These are phyloP conservation scores for Coniophora puteana DNA, from an alignment of 1,284 basidiomycete species.

Conservation along the genomic window DNA sequence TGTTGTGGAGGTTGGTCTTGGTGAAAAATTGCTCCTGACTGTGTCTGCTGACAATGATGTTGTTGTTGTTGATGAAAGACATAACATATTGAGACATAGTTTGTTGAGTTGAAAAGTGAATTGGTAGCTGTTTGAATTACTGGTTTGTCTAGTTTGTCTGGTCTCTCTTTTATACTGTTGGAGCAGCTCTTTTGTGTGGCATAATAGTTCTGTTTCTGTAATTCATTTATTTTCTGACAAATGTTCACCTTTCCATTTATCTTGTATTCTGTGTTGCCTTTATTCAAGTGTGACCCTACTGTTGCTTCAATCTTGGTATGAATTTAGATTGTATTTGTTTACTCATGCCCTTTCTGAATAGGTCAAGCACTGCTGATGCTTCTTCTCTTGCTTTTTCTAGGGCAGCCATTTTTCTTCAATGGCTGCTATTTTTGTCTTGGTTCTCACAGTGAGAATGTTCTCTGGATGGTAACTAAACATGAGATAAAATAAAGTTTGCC, in stretches of 20 bases:
- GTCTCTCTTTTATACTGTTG: no score
- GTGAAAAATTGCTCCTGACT: no score
- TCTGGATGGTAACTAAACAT: not conserved
- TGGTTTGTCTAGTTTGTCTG: no score
- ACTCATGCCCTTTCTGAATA: not conserved
- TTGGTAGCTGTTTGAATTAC: no score
- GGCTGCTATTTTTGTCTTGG: not conserved
- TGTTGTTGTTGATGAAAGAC: no score
- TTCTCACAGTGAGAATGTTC: not conserved
- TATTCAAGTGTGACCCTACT: not conserved
- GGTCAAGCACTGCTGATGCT: not conserved
- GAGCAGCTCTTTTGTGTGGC: no score
- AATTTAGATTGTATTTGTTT: not conserved
- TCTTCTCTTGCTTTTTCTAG: constrained; percentile 1
- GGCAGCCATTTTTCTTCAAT: not conserved
- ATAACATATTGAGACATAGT: no score
- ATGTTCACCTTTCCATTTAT: not conserved
- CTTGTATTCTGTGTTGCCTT: not conserved
- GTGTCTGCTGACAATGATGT: no score
- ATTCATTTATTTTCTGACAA: no score
- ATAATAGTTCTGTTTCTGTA: no score
- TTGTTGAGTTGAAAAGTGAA: no score
- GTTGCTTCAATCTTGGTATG: constrained; percentile 1
- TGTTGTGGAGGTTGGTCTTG: no score
- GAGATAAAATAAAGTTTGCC: not conserved